Conservation (phyloP, 176 grass and related monocot genomes). For the Avena atlantica region DNA sequence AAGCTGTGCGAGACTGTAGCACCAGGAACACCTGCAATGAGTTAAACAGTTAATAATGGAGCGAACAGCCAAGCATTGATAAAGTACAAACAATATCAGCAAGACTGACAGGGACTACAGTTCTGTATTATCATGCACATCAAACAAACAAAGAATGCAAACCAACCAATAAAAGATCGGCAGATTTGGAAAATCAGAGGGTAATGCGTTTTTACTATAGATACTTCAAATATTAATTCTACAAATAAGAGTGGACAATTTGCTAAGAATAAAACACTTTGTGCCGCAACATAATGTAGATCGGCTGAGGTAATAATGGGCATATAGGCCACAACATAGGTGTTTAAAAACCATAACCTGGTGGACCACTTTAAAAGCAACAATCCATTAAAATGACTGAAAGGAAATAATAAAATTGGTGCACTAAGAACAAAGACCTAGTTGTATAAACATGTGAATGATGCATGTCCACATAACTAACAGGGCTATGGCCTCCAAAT, state of each 20-base stretch:
- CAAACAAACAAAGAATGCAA: neutral
- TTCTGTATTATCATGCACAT: neutral
- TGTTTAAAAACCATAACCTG: neutral
- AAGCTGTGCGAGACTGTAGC: neutral
- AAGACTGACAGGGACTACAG: neutral
- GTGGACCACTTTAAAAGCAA: neutral
- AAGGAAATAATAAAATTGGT: neutral
- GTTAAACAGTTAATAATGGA: neutral
- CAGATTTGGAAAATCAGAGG: neutral
- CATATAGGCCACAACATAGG: neutral
- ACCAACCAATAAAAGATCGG: neutral
- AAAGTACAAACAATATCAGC: neutral
- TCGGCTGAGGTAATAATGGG: neutral
- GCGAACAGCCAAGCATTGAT: neutral
- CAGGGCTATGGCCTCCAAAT: neutral
- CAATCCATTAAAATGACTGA: neutral
- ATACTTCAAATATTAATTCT: neutral
- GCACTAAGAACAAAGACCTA: neutral
- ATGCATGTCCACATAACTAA: conserved; percentile 4
- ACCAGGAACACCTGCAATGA: neutral
- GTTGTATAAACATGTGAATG: neutral
- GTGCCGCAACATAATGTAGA: neutral
- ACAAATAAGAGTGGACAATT: neutral
- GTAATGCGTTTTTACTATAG: neutral
- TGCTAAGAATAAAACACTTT: too few species aligned